Evolutionary conservation across 1,284 basidiomycete genomes (phyloP), one percentile per base, ranked within the genome.

Genomic region (Porodaedalea pini): DNA sequence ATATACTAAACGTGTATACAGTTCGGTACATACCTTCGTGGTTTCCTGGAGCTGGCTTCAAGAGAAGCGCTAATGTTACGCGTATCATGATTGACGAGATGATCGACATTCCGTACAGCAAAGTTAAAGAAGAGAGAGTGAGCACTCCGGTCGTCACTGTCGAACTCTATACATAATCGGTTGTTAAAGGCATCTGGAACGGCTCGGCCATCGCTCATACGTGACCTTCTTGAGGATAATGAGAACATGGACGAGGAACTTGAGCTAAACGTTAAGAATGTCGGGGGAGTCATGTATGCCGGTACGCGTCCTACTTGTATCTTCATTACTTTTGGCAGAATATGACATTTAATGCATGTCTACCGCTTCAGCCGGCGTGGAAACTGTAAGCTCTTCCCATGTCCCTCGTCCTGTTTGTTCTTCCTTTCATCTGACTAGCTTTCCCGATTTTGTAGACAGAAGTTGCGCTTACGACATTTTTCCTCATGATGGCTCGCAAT

Each of bases 31-130:
- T 47, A 4, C 56, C 56, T 34, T 29, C 50, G 13, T 58, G 56
- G 56, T 19, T 58, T 8, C 69, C 69, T 1, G 68, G 68, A 0
- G 63, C 68, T 2, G 61, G 60, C 1, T 69, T 67, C 61, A 68
- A 68, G 57, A 62, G 56, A 8, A 62, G 64, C 10, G 66, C 66
- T 4, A 47, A 58, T 8, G 40, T 56, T 21, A 62, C 64, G 1
- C 62, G 62, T n/a, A 47, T 49, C 1, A 54, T 65, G n/a, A 58
- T 62, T 3, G 54, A 58, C 4, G 47, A 54, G 39, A 63, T 65
- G 48, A 36, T 65, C n/a, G 62, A 68, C 45, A 53, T 56, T 11
- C 69, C 68, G 2, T 68, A 63, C 48, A 60, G 66, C 2, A 64
- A 63, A 51, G 67, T 69, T 2, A 65, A 66, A 41, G 51, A 54